Conservation (phyloP, 495 filamentous ascomycete genomes). For the Viridothelium virens region DNA sequence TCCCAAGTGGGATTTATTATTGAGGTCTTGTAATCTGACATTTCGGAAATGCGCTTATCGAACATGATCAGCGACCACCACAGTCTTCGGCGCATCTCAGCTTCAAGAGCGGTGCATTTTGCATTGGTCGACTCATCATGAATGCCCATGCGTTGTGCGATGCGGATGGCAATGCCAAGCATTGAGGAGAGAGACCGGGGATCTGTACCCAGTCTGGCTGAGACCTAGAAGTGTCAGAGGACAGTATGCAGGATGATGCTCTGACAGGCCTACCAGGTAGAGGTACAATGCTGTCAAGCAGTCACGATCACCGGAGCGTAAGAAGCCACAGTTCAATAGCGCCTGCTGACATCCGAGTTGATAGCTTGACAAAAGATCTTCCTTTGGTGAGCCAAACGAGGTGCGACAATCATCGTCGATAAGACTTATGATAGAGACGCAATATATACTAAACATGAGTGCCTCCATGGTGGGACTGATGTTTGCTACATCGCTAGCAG, state of each 20-base stretch:
- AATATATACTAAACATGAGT: conserved; percentile 55
- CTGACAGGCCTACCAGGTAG: conserved; percentile 45
- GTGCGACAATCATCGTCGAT: conserved; percentile 36
- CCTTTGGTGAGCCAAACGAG: conserved; percentile 39
- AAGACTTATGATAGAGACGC: conserved; percentile 42
- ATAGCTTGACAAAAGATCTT: conserved; percentile 42
- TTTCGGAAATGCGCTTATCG: conserved; percentile 45
- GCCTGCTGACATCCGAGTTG: conserved; percentile 51
- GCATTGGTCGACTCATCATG: conserved; percentile 39
- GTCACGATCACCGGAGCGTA: conserved; percentile 44
- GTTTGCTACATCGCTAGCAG: conserved; percentile 28
- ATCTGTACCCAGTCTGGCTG: conserved; percentile 38
- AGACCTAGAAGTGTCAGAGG: conserved; percentile 40
- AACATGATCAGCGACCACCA: conserved; percentile 52
- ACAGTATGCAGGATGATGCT: conserved; percentile 13
- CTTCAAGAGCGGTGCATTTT: conserved; percentile 40
- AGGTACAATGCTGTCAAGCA: conserved; percentile 54
- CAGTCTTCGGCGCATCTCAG: conserved; percentile 51
- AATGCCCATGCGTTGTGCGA: conserved; percentile 48
- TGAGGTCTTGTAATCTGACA: conserved; percentile 35
- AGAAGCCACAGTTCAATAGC: conserved; percentile 40
- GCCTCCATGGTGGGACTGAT: conserved; percentile 34
- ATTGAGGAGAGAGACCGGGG: conserved; percentile 49
- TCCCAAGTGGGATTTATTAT: conserved; percentile 48
- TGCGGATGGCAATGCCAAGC: conserved; percentile 46